Conservation (phyloP, 2,329 filamentous ascomycete genomes). For the Penicillium sp. region DNA sequence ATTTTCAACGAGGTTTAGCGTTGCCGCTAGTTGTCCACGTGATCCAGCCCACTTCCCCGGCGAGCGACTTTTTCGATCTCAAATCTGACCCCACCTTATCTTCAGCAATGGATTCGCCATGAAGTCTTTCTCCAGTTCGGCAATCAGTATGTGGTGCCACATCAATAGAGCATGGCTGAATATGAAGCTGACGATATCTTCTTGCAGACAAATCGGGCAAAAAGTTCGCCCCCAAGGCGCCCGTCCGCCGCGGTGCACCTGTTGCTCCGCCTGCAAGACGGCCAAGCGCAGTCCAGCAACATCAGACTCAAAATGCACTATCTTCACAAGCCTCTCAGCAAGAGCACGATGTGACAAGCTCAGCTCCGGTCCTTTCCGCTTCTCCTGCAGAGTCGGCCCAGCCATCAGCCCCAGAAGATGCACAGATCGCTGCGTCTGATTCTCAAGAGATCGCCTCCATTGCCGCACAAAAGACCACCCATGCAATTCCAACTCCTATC, state of each 20-base stretch:
- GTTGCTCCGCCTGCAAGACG: constrained; percentile 34
- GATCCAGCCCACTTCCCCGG: constrained; percentile 31
- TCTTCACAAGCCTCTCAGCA: constrained; percentile 5
- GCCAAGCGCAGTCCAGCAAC: constrained; percentile 38
- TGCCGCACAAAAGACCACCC: constrained; percentile 16
- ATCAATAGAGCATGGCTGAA: too few relatives aligned
- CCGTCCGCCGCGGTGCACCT: constrained; percentile 50
- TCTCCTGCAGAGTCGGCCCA: background rate
- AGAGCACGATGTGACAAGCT: background rate
- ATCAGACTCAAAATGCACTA: constrained; percentile 11
- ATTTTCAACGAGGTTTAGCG: constrained; percentile 38
- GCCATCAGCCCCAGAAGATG: constrained; percentile 1
- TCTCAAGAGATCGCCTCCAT: constrained; percentile 24
- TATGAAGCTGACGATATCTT: too few relatives aligned
- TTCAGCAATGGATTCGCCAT: constrained; percentile 29
- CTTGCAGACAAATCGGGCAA: constrained; percentile 59
- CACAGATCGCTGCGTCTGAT: constrained; percentile 7
- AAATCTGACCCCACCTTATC: constrained; percentile 6
- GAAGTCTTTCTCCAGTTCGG: constrained; percentile 51
- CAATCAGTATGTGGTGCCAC: constrained; percentile 42
- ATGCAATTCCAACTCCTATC: constrained; percentile 23
- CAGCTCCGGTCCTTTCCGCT: background rate
- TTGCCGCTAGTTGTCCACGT: constrained; percentile 35
- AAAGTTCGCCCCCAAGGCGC: constrained; percentile 70
- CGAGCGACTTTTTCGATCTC: constrained; percentile 21